Evolutionary conservation across 2,329 filamentous ascomycete species (phyloP), one percentile per base, ranked within the genome.

Genomic region (Cladophialophora psammophila): DNA sequence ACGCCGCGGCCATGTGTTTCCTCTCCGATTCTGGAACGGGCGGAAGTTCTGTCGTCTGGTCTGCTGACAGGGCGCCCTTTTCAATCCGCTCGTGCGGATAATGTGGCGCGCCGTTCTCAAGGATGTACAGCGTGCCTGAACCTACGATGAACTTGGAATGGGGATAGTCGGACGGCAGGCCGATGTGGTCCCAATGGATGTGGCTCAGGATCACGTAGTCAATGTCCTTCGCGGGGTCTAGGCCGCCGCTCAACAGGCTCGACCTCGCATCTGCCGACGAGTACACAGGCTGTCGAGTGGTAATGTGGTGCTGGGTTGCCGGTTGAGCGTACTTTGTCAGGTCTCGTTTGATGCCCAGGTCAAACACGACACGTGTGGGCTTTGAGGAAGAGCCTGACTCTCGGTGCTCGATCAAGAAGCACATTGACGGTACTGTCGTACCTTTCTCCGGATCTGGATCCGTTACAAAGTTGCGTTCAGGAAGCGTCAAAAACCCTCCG

Each of bases 381-480:
- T 68, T 59, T 5, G 58, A 60, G 15, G 40, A n/a, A n/a, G 40
- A 5, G 58, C 66, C 60, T 0, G 64, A 20, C 3, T 80, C 75
- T 1, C 78, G 78, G 68, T 86, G 85, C 32, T 78, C 80, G 40
- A 87, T 80, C 1, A 87, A 77, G 70, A 87, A 87, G 0, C 81
- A 80, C 2, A 87, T 76, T 0, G 83, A 86, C 0, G 85, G 85
- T 0, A 86, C 84, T 3, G 82, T 85, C 5, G 77, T 76, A 62
- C 79, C 76, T 18, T 80, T 80, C 7, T 78, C 74, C 3, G 79
- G 78, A 55, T 80, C 78, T 1, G 81, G 80, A 9, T 80, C 77
- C 12, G 80, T 78, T n/a, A 85, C 77, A 71, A 85, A 85, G 36
- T 81, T 74, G 10, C 72, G 72, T 58, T 85, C 81, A 0, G 82